Evolutionary conservation across 2,329 filamentous ascomycete species (phyloP).

Genomic region (Fusarium subglutinans): DNA sequence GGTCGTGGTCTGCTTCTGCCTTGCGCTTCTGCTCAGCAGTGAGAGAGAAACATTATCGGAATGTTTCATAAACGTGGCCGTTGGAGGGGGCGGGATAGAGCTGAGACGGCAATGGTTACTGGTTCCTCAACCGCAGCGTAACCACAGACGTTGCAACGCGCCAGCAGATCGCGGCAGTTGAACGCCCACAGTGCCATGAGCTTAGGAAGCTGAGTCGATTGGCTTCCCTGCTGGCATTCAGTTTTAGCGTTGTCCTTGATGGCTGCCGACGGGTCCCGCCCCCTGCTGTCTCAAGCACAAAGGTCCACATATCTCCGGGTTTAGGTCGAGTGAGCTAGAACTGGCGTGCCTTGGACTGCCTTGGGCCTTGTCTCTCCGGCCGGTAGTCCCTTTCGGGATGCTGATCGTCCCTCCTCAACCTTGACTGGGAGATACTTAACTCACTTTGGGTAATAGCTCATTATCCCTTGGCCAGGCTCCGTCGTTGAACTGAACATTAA

Average conservation of each 20-base stretch:
- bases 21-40: background rate
- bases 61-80: slow-evolving; percentile 23
- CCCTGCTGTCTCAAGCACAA: slow-evolving; percentile 34
- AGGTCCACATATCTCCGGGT: slow-evolving; percentile 40
- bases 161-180: slow-evolving; percentile 43
- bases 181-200: slow-evolving; percentile 37
- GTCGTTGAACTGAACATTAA: slow-evolving; percentile 33
- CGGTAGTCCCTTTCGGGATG: slow-evolving; percentile 41
- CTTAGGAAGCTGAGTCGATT: slow-evolving; percentile 34
- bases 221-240: slow-evolving; percentile 30
- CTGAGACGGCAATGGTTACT: slow-evolving; percentile 22
- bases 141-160: slow-evolving; percentile 38
- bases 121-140: slow-evolving; percentile 35
- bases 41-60: slow-evolving; percentile 9
- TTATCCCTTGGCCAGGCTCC: slow-evolving; percentile 30
- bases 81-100: slow-evolving; percentile 10
- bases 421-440: slow-evolving; percentile 38
- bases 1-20: slow-evolving; percentile 9
- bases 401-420: slow-evolving; percentile 40
- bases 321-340: slow-evolving; percentile 37
- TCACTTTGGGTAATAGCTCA: slow-evolving; percentile 37
- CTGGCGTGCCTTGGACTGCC: slow-evolving; percentile 33
- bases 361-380: slow-evolving; percentile 39
- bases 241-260: slow-evolving; percentile 39
- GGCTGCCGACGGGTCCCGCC: slow-evolving; percentile 44